Percentiles rank a stretch among this genome's conserved stretches.
These are phyloP conservation scores for Coccomyxa sp. DNA, from an alignment of 139 green algal species.

Conservation along the genomic window DNA sequence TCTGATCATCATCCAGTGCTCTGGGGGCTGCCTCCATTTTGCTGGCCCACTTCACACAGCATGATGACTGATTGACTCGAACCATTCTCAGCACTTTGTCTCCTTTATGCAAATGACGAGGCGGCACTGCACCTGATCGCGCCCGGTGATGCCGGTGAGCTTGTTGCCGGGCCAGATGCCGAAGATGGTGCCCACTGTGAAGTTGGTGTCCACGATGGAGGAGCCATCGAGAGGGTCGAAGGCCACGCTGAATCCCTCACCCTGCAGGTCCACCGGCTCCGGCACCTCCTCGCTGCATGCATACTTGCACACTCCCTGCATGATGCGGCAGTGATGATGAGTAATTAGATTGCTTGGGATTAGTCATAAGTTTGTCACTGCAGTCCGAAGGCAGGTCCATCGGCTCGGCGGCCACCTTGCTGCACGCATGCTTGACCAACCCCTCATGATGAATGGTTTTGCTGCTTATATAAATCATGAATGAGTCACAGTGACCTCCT, in stretches of 20 bases:
- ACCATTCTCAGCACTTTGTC: no score
- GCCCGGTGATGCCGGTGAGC: constrained; percentile 46
- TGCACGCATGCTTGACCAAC: constrained; percentile 83
- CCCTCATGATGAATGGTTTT: constrained; percentile 31
- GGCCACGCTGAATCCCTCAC: constrained; percentile 81
- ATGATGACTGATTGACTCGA: no score
- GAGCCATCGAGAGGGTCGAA: constrained; percentile 94
- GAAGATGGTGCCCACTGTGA: constrained; percentile 90
- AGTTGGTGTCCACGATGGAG: constrained; percentile 97
- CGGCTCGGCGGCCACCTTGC: constrained; percentile 89
- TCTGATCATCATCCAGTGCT: no score
- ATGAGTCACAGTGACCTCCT: neutral
- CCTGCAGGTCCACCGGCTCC: constrained; percentile 82
- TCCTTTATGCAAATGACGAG: no score
- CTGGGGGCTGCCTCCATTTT: no score
- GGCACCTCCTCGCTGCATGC: constrained; percentile 93
- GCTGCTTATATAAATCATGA: neutral
- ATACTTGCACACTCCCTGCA: constrained; percentile 73
- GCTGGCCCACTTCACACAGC: no score
- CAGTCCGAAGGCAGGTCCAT: constrained; percentile 72
- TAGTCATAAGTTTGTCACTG: constrained; percentile 20
- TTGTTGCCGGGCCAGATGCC: constrained; percentile 87
- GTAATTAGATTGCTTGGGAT: neutral
- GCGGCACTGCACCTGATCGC: constrained; percentile 53
- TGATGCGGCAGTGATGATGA: neutral